Evolutionary conservation across 306 rosid species (phyloP).

Genomic region (Senna siamea): DNA sequence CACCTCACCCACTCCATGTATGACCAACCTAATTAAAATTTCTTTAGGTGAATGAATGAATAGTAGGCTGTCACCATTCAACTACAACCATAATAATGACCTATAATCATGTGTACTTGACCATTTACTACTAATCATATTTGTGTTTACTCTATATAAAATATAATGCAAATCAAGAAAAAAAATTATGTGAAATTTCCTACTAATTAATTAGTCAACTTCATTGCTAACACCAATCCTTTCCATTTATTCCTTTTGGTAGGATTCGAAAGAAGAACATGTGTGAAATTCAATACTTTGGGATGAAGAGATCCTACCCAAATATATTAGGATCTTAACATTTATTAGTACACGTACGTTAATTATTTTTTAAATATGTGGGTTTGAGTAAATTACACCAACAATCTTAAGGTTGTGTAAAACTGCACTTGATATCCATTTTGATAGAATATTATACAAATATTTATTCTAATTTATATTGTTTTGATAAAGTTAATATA

Average conservation of each 20-base stretch:
- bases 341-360: too few relatives aligned
- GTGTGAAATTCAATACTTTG: too few relatives aligned
- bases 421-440: too few relatives aligned
- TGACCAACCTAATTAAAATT: slow-evolving; percentile 15
- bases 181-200: background rate
- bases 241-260: background rate
- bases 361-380: too few relatives aligned
- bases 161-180: slow-evolving; percentile 8
- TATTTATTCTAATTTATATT: too few relatives aligned
- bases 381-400: too few relatives aligned
- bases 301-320: too few relatives aligned
- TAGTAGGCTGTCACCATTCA: slow-evolving; percentile 36
- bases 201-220: background rate
- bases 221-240: background rate
- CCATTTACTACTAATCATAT: slow-evolving; percentile 39
- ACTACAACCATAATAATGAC: slow-evolving; percentile 47
- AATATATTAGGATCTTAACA: too few relatives aligned
- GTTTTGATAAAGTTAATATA: too few relatives aligned
- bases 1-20: slow-evolving; percentile 40
- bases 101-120: slow-evolving; percentile 37
- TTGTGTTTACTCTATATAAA: background rate
- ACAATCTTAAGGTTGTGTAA: too few relatives aligned
- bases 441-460: too few relatives aligned
- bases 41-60: slow-evolving; percentile 32
- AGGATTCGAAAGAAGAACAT: too few relatives aligned